A percentile compares a stretch with the other conserved stretches of the same genome.
phyloP scores from a whole-genome alignment of 768 basidiomycete genomes.

The Psilocybe sp. region DNA sequence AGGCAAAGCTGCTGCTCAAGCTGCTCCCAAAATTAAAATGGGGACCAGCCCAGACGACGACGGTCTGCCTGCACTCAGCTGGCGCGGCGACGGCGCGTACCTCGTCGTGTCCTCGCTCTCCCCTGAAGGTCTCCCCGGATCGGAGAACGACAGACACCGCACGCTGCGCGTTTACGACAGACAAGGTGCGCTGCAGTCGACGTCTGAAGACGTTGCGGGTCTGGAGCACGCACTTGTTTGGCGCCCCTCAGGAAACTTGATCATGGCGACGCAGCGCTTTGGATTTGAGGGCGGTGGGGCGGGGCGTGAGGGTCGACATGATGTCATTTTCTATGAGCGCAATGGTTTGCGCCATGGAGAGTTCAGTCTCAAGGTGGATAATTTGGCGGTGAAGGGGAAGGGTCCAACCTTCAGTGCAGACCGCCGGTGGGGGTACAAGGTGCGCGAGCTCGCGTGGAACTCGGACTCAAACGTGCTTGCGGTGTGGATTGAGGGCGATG shows the following conservation, averaged over 20 bases:
- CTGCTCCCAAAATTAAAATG: slow-evolving; percentile 35
- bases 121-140: slow-evolving; percentile 22
- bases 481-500: slow-evolving; percentile 74
- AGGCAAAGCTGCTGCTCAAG: slow-evolving; percentile 79
- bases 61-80: slow-evolving; percentile 68
- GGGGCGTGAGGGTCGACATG: slow-evolving; percentile 69
- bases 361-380: slow-evolving; percentile 55
- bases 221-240: slow-evolving; percentile 79
- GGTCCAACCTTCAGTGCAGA: slow-evolving; percentile 25
- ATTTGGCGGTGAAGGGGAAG: slow-evolving; percentile 32
- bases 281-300: slow-evolving; percentile 71
- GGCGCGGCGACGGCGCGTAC: slow-evolving; percentile 91
- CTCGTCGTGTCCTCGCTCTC: slow-evolving; percentile 84
- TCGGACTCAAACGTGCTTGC: slow-evolving; percentile 83
- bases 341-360: slow-evolving; percentile 94
- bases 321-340: slow-evolving; percentile 91
- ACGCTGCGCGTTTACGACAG: slow-evolving; percentile 75
- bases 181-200: slow-evolving; percentile 73
- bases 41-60: slow-evolving; percentile 73
- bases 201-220: slow-evolving; percentile 80
- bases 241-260: slow-evolving; percentile 87
- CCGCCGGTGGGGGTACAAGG: slow-evolving; percentile 62
- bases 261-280: slow-evolving; percentile 79
- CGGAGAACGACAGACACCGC: slow-evolving; percentile 36
- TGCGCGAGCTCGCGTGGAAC: slow-evolving; percentile 83